Conservation (phyloP, 352 stramenopile species). For the Pythium dissimile region DNA sequence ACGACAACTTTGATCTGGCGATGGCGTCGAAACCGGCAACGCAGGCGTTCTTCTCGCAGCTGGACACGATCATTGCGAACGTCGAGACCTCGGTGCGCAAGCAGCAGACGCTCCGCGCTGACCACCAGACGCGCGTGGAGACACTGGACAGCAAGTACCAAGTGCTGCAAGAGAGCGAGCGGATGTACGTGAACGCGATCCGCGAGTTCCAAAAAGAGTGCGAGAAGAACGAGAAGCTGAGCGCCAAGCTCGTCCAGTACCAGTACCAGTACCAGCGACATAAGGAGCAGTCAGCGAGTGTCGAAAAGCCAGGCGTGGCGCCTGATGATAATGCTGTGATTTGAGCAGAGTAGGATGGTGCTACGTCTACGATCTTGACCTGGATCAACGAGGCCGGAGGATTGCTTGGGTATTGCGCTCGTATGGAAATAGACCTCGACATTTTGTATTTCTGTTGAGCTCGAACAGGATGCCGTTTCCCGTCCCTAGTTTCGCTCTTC, state of each 20-base stretch:
- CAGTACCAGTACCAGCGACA: slow-evolving; percentile 1
- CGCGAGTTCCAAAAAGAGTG: slow-evolving; percentile 88
- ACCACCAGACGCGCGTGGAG: slow-evolving; percentile 45
- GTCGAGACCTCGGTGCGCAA: slow-evolving; percentile 50
- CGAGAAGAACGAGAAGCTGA: slow-evolving; percentile 78
- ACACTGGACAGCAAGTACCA: slow-evolving; percentile 77
- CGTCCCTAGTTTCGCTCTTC: neutral
- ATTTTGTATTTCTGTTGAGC: neutral
- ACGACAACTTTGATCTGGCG: slow-evolving; percentile 77
- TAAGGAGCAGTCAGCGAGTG: neutral
- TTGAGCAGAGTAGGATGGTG: neutral
- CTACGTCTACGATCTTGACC: neutral
- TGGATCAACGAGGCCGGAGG: too few species aligned
- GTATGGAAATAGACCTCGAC: too few species aligned
- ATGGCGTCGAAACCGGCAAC: slow-evolving; percentile 63
- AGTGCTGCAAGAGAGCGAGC: slow-evolving; percentile 69
- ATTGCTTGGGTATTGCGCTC: neutral
- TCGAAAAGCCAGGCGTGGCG: neutral
- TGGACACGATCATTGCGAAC: slow-evolving; percentile 66
- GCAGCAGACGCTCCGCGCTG: slow-evolving; percentile 42
- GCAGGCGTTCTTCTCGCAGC: slow-evolving; percentile 72
- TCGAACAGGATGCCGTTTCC: neutral
- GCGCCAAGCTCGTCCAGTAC: slow-evolving; percentile 14
- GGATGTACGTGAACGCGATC: slow-evolving; percentile 82
- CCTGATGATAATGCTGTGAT: neutral